Conservation (phyloP, 116 monocot genomes). For the Posidonia oceanica region DNA sequence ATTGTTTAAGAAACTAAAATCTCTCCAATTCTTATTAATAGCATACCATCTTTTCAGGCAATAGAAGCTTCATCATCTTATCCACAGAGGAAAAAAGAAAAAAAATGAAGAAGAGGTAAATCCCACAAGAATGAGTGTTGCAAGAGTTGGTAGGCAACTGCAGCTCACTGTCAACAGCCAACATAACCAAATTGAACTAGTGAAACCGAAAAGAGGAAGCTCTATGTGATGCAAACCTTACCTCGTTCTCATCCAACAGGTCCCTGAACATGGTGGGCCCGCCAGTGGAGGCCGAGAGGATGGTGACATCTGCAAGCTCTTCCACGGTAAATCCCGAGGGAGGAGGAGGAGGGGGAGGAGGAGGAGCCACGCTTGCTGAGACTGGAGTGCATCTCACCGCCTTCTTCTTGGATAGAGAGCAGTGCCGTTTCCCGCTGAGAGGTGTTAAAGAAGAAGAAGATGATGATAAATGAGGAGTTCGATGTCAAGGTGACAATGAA, state of each 20-base stretch:
- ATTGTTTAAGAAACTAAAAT: too few relatives aligned
- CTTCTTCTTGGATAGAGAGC: neutral
- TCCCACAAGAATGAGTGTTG: too few relatives aligned
- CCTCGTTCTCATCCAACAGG: constrained; percentile 38
- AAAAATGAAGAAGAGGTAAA: too few relatives aligned
- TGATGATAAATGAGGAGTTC: neutral
- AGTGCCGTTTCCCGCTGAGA: too few relatives aligned
- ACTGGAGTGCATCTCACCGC: neutral
- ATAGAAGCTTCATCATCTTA: too few relatives aligned
- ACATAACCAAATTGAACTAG: neutral
- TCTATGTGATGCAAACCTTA: neutral
- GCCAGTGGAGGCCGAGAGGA: constrained; percentile 21
- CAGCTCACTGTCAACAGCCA: too few relatives aligned
- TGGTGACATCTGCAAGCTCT: constrained; percentile 14
- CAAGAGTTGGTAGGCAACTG: too few relatives aligned
- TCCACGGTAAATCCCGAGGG: neutral
- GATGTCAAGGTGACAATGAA: too few relatives aligned
- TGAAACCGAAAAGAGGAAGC: too few relatives aligned
- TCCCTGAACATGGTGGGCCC: constrained; percentile 25
- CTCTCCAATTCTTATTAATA: too few relatives aligned
- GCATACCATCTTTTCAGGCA: too few relatives aligned
- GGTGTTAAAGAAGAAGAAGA: neutral
- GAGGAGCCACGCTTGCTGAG: neutral
- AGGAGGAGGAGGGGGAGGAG: neutral
- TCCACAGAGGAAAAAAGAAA: too few relatives aligned